Percentiles rank a stretch among this genome's conserved stretches.
Conservation (phyloP, 495 filamentous ascomycete genomes). For the Tuber umbilicatum region DNA sequence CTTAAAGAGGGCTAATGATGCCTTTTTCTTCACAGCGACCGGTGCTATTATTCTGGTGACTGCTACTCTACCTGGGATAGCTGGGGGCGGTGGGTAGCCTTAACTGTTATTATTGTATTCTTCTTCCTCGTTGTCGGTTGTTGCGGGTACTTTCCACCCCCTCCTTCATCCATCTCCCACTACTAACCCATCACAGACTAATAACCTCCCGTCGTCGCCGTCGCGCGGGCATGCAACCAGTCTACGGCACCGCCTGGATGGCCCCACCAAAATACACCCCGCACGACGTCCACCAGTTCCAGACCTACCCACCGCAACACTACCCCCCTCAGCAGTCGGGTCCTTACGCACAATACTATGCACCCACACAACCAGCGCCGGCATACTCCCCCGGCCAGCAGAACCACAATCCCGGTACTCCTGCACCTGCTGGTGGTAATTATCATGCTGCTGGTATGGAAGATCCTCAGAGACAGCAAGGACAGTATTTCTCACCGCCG, state of each 20-base stretch:
- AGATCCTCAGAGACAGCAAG: background rate
- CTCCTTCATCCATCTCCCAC: background rate
- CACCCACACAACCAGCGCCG: constrained; percentile 21
- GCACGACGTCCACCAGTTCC: constrained; percentile 12
- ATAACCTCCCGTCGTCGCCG: constrained; percentile 32
- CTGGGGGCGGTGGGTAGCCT: constrained; percentile 45
- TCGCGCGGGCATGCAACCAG: constrained; percentile 21
- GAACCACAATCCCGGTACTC: background rate
- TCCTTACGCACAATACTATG: constrained; percentile 24
- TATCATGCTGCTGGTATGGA: background rate
- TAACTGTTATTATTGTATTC: constrained; percentile 41
- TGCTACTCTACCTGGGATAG: constrained; percentile 37
- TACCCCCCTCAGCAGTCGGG: constrained; percentile 14
- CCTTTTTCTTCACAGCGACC: background rate
- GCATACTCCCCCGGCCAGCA: constrained; percentile 29
- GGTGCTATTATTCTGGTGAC: constrained; percentile 9
- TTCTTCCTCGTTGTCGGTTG: constrained; percentile 30
- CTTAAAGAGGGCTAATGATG: background rate
- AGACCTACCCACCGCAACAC: constrained; percentile 8
- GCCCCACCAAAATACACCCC: constrained; percentile 23
- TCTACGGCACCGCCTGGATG: constrained; percentile 38
- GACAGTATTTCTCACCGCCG: background rate
- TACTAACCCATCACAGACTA: constrained; percentile 6
- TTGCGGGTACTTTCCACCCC: constrained; percentile 18
- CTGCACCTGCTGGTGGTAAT: background rate